A percentile compares a stretch with the other conserved stretches of the same genome.
These are phyloP conservation scores for Pisolithus tinctorius DNA, from an alignment of 768 basidiomycete genomes.

Conservation along the genomic window DNA sequence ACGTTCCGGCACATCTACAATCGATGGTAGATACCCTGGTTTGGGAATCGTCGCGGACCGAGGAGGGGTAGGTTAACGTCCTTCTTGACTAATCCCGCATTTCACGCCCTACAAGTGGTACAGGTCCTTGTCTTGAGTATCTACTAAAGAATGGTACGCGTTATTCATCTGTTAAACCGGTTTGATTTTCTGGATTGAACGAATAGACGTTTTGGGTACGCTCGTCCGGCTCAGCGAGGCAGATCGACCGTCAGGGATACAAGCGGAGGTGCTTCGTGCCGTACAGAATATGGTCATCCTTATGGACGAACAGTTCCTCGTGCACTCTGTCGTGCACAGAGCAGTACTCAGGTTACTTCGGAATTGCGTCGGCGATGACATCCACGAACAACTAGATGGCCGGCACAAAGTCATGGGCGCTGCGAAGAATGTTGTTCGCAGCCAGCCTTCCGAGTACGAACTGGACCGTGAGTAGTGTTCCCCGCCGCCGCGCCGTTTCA, in stretches of 20 bases:
- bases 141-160: conserved; percentile 76
- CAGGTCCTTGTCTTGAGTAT: conserved; percentile 88
- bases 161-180: not conserved
- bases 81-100: conserved; percentile 1
- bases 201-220: conserved; percentile 69
- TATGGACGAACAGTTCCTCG: conserved; percentile 88
- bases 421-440: conserved; percentile 59
- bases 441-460: conserved; percentile 83
- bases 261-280: conserved; percentile 79
- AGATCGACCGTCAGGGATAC: conserved; percentile 85
- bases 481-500: not conserved
- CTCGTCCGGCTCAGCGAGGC: conserved; percentile 82
- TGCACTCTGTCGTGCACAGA: conserved; percentile 85
- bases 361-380: conserved; percentile 86
- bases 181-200: not conserved
- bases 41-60: conserved; percentile 76
- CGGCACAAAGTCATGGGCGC: conserved; percentile 74
- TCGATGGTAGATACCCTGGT: conserved; percentile 83
- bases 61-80: conserved; percentile 67
- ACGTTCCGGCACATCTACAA: conserved; percentile 69
- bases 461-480: conserved; percentile 62
- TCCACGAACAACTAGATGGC: conserved; percentile 84
- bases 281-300: conserved; percentile 90
- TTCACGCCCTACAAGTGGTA: conserved; percentile 45
- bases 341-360: conserved; percentile 81